Base-by-base conservation (phyloP, 768 basidiomycete genomes). In the Rhodotorula toruloides region DNA sequence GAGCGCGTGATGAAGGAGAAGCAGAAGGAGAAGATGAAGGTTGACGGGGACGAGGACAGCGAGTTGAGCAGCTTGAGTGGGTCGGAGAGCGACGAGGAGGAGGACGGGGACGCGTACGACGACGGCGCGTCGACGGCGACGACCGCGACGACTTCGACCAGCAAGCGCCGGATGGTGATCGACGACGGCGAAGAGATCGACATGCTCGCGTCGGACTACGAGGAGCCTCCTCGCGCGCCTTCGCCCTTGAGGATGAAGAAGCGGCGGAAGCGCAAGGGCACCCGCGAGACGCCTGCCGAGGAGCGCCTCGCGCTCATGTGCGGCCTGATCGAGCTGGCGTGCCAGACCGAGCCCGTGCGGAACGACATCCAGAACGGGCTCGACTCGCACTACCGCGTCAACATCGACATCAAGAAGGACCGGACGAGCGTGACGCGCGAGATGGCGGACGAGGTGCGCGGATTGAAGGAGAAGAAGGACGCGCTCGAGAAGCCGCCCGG, bases 231-330 rank as follows among this genome's bases (percentile, higher is more conserved):
- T 8, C 36, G 22, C 36, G n/a, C 17, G 36, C 19, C 40, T 27
- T 6, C 27, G 40, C 50, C 12, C 27, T 29, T n/a, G 25, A 49
- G 31, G 49, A 47, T 61, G 59, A 43, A 27, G 31, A 40, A 36
- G 36, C 42, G 43, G 29, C 39, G 60, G 52, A 52, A 29, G 21
- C n/a, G n/a, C n/a, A 61, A 48, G 60, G 43, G 43, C 52, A 52
- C 56, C 32, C 29, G 62, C 14, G 54, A 63, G 49, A 50, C 55
- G 48, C 27, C 49, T 2, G 55, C 48, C 31, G 63, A 64, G 34
- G 56, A 64, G 36, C 42, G 56, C 32, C 49, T 64, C 27, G 56
- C 63, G 21, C 25, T 64, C 39, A 44, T 49, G n/a, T 57, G 63
- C 31, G 54, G 46, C 10, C 37, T 64, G 17, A 12, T 64, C 40